Evolutionary conservation across 1,284 basidiomycete species (phyloP), one percentile per base, ranked within the genome.

Genomic region (Sutorius eximius): DNA sequence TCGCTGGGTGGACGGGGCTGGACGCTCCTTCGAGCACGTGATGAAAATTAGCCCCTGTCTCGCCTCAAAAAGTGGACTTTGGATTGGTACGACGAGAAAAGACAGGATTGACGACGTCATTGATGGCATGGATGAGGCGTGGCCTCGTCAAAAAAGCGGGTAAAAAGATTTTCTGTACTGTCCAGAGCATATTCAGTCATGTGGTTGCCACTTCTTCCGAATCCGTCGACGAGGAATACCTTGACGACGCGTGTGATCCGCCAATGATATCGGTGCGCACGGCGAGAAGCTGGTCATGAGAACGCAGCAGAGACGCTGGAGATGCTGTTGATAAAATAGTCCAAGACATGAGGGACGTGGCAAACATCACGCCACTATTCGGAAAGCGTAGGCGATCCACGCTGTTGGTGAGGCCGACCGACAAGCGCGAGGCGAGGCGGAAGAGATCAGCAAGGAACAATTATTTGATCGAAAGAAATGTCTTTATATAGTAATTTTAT

Each of bases 31-130:
- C n/a, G 8, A 40, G 45, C 59, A 62, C 51, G 59, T 59, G 59
- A 62, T 24, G 33, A 59, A 60, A 62, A 60, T 62, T 10, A 60
- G 15, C 57, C 48, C 51, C 60, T 59, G 56, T 45, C 9, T 15
- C 10, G 10, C 4, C 36, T 16, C 16, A 18, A 37, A 10, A n/a
- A 37, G 16, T 37, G 8, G 16, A 9, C 16, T 10, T 10, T n/a
- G 36, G 36, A 18, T n/a, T 15, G 34, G 9, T 27, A 30, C 13
- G 51, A 34, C 15, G 16, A 16, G 33, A 16, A 34, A 16, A 2
- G 5, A 15, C 16, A 37, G n/a, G 4, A n/a, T 16, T 13, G 24
- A 2, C n/a, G 20, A 34, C 37, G 38, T 50, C 24, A 29, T n/a
- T 16, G n/a, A 36, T 20, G 33, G 46, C 46, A 32, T 13, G 50